Conservation (phyloP, 495 filamentous ascomycete genomes). For the Penicillium goetzii region DNA sequence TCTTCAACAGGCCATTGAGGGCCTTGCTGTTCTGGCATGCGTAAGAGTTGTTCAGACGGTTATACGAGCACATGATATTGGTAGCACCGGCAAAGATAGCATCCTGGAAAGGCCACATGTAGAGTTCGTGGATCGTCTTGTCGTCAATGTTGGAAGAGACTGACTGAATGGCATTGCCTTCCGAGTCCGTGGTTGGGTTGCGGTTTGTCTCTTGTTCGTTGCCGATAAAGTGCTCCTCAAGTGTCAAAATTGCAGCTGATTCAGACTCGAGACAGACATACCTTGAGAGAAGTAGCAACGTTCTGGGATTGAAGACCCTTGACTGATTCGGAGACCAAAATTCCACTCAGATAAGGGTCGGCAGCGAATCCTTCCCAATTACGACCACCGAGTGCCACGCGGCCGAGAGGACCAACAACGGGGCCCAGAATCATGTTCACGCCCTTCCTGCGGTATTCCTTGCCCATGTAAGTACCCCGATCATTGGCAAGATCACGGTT, state of each 20-base stretch:
- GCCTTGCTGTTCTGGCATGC: constrained; percentile 66
- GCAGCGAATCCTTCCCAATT: constrained; percentile 85
- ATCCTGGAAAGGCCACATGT: constrained; percentile 66
- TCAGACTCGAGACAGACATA: constrained; percentile 18
- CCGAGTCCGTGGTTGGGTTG: constrained; percentile 26
- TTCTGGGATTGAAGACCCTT: constrained; percentile 69
- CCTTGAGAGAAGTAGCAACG: constrained; percentile 74
- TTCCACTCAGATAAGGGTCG: constrained; percentile 71
- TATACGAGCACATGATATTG: constrained; percentile 62
- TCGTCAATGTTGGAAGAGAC: constrained; percentile 68
- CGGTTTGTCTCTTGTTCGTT: constrained; percentile 86
- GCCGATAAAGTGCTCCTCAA: constrained; percentile 68
- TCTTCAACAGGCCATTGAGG: constrained; percentile 61
- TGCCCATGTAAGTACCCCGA: constrained; percentile 56
- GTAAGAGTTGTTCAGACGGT: constrained; percentile 69
- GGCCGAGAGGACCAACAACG: constrained; percentile 72
- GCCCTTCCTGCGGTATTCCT: constrained; percentile 61
- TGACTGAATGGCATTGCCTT: constrained; percentile 48
- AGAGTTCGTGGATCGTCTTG: constrained; percentile 71
- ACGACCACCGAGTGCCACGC: constrained; percentile 77
- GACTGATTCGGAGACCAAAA: constrained; percentile 61
- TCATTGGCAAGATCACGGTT: constrained; percentile 46
- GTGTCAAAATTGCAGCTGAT: background rate
- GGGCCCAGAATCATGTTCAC: constrained; percentile 61
- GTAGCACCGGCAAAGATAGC: constrained; percentile 55